Base-by-base conservation (phyloP, 352 stramenopile species). In the Peronospora belbahrii region DNA sequence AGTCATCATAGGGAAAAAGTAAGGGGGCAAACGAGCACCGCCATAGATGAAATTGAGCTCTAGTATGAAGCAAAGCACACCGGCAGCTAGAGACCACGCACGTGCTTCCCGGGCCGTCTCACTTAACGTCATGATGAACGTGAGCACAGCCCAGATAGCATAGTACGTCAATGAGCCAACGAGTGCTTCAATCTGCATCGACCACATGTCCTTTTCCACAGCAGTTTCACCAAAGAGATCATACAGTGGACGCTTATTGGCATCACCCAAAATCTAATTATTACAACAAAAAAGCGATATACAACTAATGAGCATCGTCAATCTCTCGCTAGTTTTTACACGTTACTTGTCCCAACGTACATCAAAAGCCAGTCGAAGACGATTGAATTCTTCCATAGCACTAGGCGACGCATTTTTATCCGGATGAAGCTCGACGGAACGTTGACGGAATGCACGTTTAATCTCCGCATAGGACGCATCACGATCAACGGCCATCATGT, bases 401-500 rank as follows among this genome's bases (percentile, higher is more conserved):
- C 76, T 82, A 10, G 87, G 82, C 20, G 85, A 96, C 38, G 84
- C 82, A 65, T 98, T 98, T 70, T 98, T 98, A 70, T 98, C 95
- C 2, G 95, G 95, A 51, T 98, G 95, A 17, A 98, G 76, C 66
- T 97, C 86, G 11, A 98, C 69, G 6, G 84, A 96, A 19, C 95
- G 78, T 48, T 79, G 70, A 59, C 96, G 95, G 78, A 98, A 98
- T n/a, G 94, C 88, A 22, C 87, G 83, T 66, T 98, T 98, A 60
- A 98, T 97, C 53, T 98, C 95, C 3, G 91, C 50, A 31, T 88
- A 88, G 33, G 74, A 92, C 3, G 89, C 85, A 42, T 95, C 83
- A 44, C 94, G 85, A 15, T 67, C 75, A 32, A 97, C 78, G 28
- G 80, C 85, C 5, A 98, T 65, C 30, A 97, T 66, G 42, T 83